A percentile compares a stretch with the other conserved stretches of the same genome.
These are phyloP conservation scores for Vararia minispora DNA, from an alignment of 768 basidiomycete species.

Conservation along the genomic window DNA sequence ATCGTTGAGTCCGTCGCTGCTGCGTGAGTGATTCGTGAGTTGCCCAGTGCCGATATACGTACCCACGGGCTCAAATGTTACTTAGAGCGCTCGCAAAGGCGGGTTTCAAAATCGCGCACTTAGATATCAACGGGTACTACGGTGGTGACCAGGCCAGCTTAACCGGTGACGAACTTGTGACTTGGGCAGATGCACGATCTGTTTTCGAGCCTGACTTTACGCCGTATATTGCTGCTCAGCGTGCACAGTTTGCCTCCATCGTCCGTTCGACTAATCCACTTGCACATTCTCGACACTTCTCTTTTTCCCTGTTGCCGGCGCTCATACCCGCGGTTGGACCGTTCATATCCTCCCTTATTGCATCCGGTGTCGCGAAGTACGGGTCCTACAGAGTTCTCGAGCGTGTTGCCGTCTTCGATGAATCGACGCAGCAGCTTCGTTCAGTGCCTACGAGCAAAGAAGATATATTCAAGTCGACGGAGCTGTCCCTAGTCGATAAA, in stretches of 20 bases:
- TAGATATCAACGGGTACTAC: conserved; percentile 80
- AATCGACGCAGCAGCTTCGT: conserved; percentile 28
- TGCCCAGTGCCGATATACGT: too few species aligned
- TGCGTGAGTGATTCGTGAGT: too few species aligned
- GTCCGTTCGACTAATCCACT: conserved; percentile 32
- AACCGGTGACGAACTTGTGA: conserved; percentile 65
- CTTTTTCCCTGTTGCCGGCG: conserved; percentile 75
- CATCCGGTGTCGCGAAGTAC: conserved; percentile 81
- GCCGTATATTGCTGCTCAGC: conserved; percentile 18
- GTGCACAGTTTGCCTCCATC: conserved; percentile 29
- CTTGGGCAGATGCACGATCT: conserved; percentile 45
- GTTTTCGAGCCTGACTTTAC: conserved; percentile 11
- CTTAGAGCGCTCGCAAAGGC: conserved; percentile 79
- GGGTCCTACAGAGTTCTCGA: conserved; percentile 84
- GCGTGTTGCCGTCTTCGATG: conserved; percentile 48
- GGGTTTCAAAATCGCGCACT: conserved; percentile 78
- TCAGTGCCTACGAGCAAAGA: conserved; percentile 86
- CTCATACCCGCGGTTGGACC: conserved; percentile 73
- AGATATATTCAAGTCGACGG: conserved; percentile 81
- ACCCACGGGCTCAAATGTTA: not conserved
- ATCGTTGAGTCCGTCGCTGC: conserved; percentile 78
- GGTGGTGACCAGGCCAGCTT: conserved; percentile 76
- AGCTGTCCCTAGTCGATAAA: conserved; percentile 73
- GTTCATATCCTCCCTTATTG: conserved; percentile 65
- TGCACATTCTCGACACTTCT: conserved; percentile 62